These are phyloP conservation scores for Hymenoscyphus occultus DNA, from an alignment of 2,329 filamentous ascomycete genomes.

Conservation along the genomic window DNA sequence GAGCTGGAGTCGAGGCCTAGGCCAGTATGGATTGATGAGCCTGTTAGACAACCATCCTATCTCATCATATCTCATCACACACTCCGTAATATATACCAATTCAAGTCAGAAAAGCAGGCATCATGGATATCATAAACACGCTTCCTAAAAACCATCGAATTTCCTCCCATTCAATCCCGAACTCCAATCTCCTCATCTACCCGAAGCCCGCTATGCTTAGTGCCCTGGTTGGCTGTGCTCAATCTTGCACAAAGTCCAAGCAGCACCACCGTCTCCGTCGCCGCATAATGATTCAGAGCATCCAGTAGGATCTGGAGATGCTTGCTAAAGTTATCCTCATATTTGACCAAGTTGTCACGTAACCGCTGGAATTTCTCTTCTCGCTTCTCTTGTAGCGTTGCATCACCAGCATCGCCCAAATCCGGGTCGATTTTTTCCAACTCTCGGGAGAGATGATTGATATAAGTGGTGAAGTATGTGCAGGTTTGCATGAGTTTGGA, in stretches of 20 bases:
- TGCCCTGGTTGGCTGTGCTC: slow-evolving; percentile 77
- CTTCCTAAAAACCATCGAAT: slow-evolving; percentile 5
- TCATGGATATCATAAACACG: slow-evolving; percentile 13
- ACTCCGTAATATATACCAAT: too few relatives aligned
- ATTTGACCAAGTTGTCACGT: slow-evolving; percentile 69
- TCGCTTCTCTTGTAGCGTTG: slow-evolving; percentile 44
- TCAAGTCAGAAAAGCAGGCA: too few relatives aligned
- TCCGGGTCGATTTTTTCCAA: slow-evolving; percentile 82
- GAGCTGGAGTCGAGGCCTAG: too few relatives aligned
- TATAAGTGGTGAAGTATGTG: slow-evolving; percentile 89
- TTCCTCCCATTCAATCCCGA: slow-evolving; percentile 17
- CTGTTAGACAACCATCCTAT: too few relatives aligned
- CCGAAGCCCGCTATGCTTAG: slow-evolving; percentile 58
- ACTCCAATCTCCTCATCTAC: slow-evolving; percentile 52
- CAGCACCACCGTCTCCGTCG: slow-evolving; percentile 93
- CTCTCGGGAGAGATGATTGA: slow-evolving; percentile 79
- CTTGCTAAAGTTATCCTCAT: slow-evolving; percentile 87
- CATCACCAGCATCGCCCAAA: slow-evolving; percentile 50
- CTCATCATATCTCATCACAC: too few relatives aligned
- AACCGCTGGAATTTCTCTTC: slow-evolving; percentile 51
- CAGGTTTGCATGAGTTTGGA: slow-evolving; percentile 96
- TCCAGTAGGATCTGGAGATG: slow-evolving; percentile 93
- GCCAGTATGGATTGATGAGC: too few relatives aligned
- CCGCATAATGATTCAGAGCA: slow-evolving; percentile 93
- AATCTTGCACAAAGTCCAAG: slow-evolving; percentile 81